Base-by-base conservation (phyloP, 768 basidiomycete species). In the Ephemerocybe angulata region DNA sequence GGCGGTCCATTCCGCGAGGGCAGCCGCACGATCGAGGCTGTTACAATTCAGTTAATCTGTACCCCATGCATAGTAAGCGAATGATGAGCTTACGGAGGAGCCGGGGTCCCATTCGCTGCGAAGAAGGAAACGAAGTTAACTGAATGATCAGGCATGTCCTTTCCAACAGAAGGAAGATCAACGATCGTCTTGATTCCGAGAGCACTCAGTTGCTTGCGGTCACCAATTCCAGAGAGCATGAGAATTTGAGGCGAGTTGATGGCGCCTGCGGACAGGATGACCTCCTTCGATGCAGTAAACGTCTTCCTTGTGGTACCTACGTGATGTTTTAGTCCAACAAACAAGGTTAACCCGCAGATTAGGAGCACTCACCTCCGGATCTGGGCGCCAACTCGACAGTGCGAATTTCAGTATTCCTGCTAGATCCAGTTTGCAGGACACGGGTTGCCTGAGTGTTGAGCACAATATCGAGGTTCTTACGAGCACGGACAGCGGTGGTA, bases 391-490 rank as follows among this genome's bases (percentile, higher is more conserved):
- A 15, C 22, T 60, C 59, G 28, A 57, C 56, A 22, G 29, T 55
- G 21, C 59, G 49, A 33, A 60, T 42, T 30, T 52, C 56, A 19
- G 13, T 25, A 11, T 17, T 37, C 6, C 27, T 33, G 25, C 31
- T 30, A 8, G 13, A 17, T 3, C 52, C 46, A 1, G 55, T 58
- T 15, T 48, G 53, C 15, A 71, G 41, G 4, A 71, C 58, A 4
- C 70, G 63, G 1, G 67, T 65, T 17, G 67, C 69, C 8, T 55
- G 56, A 7, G 69, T 63, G 19, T 70, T 62, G 2, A 64, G 38
- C 1, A 65, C 55, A 12, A 68, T 50, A 22, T 8, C 8, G 21
- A 50, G 48, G 30, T 50, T 50, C n/a, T 29, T 29, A 1, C 67
- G 63, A 3, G 24, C 31, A 11, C 63, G 25, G 17, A 62, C 59